phyloP scores from a whole-genome alignment of 257 asterid genomes.

The Leptodermis oblonga region DNA sequence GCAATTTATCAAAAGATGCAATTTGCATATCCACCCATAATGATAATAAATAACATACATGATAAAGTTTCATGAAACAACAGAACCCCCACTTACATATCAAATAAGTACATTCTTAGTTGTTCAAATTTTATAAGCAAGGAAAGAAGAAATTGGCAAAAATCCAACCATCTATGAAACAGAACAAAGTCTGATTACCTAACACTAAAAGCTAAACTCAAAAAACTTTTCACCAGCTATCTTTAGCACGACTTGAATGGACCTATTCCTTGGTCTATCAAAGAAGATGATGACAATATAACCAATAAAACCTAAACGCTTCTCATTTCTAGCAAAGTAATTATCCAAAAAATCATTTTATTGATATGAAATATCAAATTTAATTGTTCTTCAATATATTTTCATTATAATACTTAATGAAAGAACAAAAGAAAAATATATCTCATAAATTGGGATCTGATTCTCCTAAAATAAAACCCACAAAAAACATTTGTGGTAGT shows the following conservation, averaged over 20 bases:
- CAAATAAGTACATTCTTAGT: neutral
- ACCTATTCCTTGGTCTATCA: neutral
- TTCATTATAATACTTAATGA: neutral
- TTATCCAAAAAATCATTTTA: neutral
- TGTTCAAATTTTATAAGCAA: neutral
- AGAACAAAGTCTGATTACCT: neutral
- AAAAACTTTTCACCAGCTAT: neutral
- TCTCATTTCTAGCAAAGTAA: neutral
- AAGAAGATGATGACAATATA: neutral
- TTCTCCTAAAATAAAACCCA: neutral
- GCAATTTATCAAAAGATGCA: neutral
- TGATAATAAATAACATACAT: neutral
- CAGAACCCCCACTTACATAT: neutral
- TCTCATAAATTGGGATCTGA: neutral
- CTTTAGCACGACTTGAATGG: neutral
- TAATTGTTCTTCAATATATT: neutral
- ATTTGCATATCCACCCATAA: neutral
- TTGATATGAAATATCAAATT: neutral
- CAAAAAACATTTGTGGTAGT: neutral
- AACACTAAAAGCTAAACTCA: neutral
- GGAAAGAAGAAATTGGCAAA: neutral
- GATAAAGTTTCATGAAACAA: neutral
- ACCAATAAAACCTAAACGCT: neutral
- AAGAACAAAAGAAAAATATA: too few species aligned
- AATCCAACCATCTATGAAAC: neutral